Evolutionary conservation across 352 stramenopile species (phyloP).

Genomic region (Phytophthora fragariae): DNA sequence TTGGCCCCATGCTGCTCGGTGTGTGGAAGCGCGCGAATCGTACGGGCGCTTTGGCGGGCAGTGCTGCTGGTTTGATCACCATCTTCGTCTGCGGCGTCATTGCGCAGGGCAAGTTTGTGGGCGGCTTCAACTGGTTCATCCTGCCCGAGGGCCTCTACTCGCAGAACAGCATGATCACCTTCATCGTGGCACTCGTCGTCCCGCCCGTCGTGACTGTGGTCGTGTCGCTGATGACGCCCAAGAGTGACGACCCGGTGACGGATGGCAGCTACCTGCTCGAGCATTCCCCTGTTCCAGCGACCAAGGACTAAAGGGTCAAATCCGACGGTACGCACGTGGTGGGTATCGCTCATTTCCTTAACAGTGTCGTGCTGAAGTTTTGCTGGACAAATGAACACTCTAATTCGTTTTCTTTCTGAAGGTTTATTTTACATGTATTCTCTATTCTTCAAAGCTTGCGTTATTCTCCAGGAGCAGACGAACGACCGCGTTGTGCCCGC

Average conservation of each 20-base stretch:
- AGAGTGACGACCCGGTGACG: constrained; percentile 24
- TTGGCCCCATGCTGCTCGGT: constrained; percentile 77
- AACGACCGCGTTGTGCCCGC: neutral
- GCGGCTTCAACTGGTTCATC: constrained; percentile 80
- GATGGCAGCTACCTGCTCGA: constrained; percentile 38
- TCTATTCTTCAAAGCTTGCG: constrained; percentile 8
- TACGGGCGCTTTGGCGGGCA: constrained; percentile 56
- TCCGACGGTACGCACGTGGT: neutral
- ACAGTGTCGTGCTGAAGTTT: neutral
- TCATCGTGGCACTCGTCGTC: constrained; percentile 76
- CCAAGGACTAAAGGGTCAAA: neutral
- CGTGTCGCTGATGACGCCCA: constrained; percentile 59
- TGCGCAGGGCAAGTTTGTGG: constrained; percentile 70
- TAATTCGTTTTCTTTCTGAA: neutral
- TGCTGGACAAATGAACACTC: constrained; percentile 1
- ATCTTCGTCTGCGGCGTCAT: constrained; percentile 77
- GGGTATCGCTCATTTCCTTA: neutral
- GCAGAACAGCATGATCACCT: constrained; percentile 82
- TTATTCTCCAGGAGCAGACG: constrained; percentile 3
- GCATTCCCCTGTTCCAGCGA: constrained; percentile 23
- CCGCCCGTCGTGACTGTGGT: constrained; percentile 60
- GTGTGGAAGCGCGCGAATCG: constrained; percentile 60
- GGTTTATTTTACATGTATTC: neutral
- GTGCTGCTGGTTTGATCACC: constrained; percentile 62
- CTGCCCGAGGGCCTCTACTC: constrained; percentile 81